These are phyloP conservation scores for Neoscytalidium dimidiatum DNA, from an alignment of 2,329 filamentous ascomycete species.

Conservation along the genomic window DNA sequence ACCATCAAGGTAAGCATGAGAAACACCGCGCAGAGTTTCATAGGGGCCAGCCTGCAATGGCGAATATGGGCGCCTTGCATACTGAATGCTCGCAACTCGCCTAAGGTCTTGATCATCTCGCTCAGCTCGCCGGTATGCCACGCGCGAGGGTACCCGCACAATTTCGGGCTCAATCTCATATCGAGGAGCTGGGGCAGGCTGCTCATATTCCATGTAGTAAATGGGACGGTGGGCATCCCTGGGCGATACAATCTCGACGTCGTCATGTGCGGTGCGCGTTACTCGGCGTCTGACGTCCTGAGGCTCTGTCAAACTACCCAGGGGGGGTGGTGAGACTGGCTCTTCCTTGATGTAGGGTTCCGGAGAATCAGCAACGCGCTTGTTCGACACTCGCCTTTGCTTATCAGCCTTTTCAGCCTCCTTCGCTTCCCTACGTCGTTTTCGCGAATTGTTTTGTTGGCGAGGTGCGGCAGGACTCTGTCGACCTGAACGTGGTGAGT, in stretches of 20 bases:
- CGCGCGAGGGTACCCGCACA: constrained; percentile 40
- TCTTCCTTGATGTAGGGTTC: constrained; percentile 63
- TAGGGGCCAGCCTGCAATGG: constrained; percentile 33
- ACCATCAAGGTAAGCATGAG: constrained; percentile 43
- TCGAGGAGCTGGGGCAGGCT: constrained; percentile 31
- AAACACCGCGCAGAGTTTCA: constrained; percentile 42
- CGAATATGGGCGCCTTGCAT: constrained; percentile 47
- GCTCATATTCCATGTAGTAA: constrained; percentile 45
- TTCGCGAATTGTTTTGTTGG: constrained; percentile 50
- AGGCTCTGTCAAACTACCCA: constrained; percentile 42
- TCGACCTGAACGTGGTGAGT: constrained; percentile 33
- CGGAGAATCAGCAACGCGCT: constrained; percentile 30
- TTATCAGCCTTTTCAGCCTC: constrained; percentile 38
- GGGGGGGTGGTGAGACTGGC: constrained; percentile 62
- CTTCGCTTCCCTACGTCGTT: constrained; percentile 51
- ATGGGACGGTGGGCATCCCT: constrained; percentile 46
- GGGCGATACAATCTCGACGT: constrained; percentile 43
- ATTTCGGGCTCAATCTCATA: constrained; percentile 34
- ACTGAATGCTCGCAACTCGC: constrained; percentile 50
- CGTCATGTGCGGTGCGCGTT: constrained; percentile 33
- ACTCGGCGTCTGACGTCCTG: constrained; percentile 43
- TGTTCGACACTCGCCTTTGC: constrained; percentile 34
- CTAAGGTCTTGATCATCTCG: constrained; percentile 50
- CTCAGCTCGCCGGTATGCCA: constrained; percentile 37
- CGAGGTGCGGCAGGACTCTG: constrained; percentile 47